A percentile compares a stretch with the other conserved stretches of the same genome.
Evolutionary conservation across 148 eudicot species (phyloP).

Genomic region (Rhododendron molle): DNA sequence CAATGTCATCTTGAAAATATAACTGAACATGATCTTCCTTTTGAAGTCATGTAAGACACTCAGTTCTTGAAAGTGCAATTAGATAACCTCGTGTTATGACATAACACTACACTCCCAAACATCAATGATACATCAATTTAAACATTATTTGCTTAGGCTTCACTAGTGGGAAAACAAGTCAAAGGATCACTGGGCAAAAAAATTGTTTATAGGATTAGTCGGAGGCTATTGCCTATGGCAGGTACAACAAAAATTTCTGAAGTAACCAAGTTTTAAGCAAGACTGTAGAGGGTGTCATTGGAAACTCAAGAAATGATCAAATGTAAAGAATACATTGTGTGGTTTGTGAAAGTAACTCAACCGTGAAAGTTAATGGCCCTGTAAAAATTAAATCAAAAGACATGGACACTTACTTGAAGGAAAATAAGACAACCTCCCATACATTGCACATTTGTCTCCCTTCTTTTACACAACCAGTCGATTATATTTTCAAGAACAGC

Average conservation of each 20-base stretch:
- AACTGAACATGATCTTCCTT: neutral
- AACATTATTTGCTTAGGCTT: neutral
- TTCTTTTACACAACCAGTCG: conserved; percentile 36
- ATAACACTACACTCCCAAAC: neutral
- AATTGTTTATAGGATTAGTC: neutral
- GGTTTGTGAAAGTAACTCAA: neutral
- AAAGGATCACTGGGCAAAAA: neutral
- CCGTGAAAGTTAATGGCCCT: neutral
- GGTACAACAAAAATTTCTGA: neutral
- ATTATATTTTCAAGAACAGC: conserved; percentile 52
- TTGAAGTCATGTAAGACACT: neutral
- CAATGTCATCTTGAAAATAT: neutral
- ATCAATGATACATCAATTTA: neutral
- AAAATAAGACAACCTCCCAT: conserved; percentile 68
- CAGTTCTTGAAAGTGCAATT: neutral
- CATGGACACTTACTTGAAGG: conserved; percentile 52
- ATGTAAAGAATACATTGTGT: neutral
- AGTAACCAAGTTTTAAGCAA: neutral
- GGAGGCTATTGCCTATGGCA: neutral
- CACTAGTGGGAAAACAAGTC: neutral
- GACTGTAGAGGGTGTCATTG: neutral
- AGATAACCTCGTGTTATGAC: neutral
- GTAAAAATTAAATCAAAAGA: neutral
- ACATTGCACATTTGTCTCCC: conserved; percentile 31
- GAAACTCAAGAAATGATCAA: neutral